phyloP scores from a whole-genome alignment of 495 filamentous ascomycete genomes.

The Penicillium steckii region DNA sequence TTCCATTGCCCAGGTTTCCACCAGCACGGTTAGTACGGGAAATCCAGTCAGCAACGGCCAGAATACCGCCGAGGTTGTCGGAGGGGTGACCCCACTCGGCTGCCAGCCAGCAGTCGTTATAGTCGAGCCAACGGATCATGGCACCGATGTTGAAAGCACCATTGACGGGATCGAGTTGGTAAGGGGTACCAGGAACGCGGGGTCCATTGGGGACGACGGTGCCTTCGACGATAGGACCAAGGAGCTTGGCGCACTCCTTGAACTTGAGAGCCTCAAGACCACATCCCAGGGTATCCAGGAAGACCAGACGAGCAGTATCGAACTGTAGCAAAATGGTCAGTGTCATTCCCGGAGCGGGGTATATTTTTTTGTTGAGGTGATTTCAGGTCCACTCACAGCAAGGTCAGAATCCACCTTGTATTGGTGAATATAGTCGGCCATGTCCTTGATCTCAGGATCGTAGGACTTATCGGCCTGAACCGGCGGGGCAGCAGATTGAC shows the following conservation, averaged over 20 bases:
- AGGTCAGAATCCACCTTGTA: constrained; percentile 88
- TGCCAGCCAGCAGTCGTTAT: constrained; percentile 99
- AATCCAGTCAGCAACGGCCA: constrained; percentile 96
- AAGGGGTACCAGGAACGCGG: constrained; percentile 86
- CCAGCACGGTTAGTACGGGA: constrained; percentile 93
- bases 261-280: constrained; percentile 94
- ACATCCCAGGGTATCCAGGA: constrained; percentile 95
- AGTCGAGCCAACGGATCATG: constrained; percentile 98
- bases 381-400: constrained; percentile 61
- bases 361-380: background rate
- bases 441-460: constrained; percentile 90
- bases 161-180: constrained; percentile 91
- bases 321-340: constrained; percentile 56
- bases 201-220: constrained; percentile 92
- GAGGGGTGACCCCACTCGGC: constrained; percentile 99
- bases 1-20: constrained; percentile 81
- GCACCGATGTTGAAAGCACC: constrained; percentile 98
- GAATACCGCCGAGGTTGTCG: constrained; percentile 93
- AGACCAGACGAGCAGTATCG: constrained; percentile 85
- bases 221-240: constrained; percentile 90
- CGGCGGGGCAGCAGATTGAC: constrained; percentile 39
- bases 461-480: constrained; percentile 54
- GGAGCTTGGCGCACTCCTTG: constrained; percentile 90
- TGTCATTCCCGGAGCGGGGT: background rate
- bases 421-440: constrained; percentile 90